phyloP scores from a whole-genome alignment of 345 rosid species.

The Diplotaxis tenuifolia region DNA sequence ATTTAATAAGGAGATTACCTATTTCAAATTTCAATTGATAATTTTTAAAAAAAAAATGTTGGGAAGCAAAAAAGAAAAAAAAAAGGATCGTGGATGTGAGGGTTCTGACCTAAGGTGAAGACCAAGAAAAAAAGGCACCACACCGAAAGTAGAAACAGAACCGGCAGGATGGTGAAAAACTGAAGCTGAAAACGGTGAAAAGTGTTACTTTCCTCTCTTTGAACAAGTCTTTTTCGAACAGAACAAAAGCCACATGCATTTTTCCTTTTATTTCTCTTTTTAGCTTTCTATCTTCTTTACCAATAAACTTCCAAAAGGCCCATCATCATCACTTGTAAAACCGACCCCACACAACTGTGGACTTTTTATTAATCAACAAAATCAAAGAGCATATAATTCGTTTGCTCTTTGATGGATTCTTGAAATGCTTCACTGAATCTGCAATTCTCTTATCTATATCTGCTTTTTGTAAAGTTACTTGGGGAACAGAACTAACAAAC shows the following conservation, averaged over 20 bases:
- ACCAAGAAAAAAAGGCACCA: background rate
- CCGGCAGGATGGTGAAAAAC: background rate
- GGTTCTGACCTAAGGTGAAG: background rate
- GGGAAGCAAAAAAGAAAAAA: background rate
- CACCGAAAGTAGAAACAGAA: background rate
- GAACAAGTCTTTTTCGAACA: background rate
- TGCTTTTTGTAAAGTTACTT: background rate
- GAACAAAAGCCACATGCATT: background rate
- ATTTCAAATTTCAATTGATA: background rate
- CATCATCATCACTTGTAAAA: background rate
- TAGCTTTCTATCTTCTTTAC: background rate
- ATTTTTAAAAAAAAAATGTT: background rate
- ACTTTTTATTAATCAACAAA: background rate
- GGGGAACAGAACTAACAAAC: background rate
- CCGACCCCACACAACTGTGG: slow-evolving; percentile 1
- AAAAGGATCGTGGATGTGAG: background rate
- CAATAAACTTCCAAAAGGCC: background rate
- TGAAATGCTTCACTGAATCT: background rate
- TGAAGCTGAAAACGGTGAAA: background rate
- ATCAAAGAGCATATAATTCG: background rate
- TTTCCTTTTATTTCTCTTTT: background rate
- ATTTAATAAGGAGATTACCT: background rate
- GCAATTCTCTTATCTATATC: background rate
- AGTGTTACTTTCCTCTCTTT: background rate
- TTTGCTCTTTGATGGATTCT: background rate